Evolutionary conservation across 2,329 filamentous ascomycete genomes (phyloP).

Genomic region (Trichoderma asperellum): DNA sequence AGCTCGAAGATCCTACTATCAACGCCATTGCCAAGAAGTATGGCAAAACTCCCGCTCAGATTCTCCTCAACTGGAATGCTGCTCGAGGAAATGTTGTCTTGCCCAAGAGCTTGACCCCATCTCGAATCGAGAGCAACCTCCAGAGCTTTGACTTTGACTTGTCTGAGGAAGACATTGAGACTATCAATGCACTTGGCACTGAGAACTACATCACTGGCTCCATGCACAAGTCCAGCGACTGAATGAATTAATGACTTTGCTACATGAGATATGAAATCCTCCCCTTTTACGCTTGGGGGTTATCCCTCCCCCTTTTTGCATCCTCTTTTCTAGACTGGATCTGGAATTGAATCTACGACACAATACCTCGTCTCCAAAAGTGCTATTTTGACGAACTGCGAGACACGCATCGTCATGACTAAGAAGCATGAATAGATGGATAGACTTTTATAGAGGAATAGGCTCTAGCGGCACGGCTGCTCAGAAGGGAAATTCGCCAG

Average conservation of each 20-base stretch:
- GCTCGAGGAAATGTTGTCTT: conserved; percentile 75
- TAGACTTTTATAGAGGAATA: not conserved
- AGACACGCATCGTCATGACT: not conserved
- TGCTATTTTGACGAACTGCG: not conserved
- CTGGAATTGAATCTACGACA: conserved; percentile 5
- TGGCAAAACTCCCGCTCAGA: conserved; percentile 69
- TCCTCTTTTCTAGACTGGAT: not conserved
- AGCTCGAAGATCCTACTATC: conserved; percentile 62
- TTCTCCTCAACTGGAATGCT: conserved; percentile 78
- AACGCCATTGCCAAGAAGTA: conserved; percentile 69
- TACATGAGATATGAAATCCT: not conserved
- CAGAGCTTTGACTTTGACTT: conserved; percentile 66
- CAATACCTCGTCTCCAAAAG: not conserved
- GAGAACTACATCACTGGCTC: conserved; percentile 71
- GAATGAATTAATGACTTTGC: conserved; percentile 30
- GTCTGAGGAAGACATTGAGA: conserved; percentile 60
- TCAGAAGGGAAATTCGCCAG: not conserved
- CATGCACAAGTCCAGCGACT: conserved; percentile 48
- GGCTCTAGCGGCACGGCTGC: not conserved
- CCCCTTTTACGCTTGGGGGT: not conserved
- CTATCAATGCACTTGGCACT: conserved; percentile 64
- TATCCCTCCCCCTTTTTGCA: not conserved
- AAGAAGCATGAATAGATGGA: not conserved
- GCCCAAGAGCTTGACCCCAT: conserved; percentile 70
- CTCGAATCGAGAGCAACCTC: conserved; percentile 69